phyloP scores from a whole-genome alignment of 2,329 filamentous ascomycete species.

The Bretziella fagacearum region DNA sequence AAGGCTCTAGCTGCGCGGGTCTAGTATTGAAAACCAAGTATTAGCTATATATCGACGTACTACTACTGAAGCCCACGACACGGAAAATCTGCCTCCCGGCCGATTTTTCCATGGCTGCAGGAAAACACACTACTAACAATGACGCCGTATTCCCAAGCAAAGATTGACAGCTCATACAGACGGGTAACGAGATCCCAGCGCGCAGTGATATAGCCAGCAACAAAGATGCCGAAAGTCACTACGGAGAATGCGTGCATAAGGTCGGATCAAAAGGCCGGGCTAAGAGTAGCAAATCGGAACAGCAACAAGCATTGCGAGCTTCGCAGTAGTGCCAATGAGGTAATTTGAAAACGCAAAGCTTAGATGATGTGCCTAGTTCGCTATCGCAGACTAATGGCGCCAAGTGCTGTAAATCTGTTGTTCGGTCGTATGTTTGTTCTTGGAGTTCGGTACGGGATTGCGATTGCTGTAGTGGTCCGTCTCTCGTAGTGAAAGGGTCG shows the following conservation, averaged over 20 bases:
- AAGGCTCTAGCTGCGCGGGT: constrained; percentile 14
- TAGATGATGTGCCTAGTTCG: neutral
- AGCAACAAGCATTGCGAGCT: constrained; percentile 9
- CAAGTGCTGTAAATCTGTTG: too few relatives aligned
- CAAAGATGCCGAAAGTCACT: constrained; percentile 92
- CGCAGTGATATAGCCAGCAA: constrained; percentile 98
- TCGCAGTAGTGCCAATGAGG: neutral
- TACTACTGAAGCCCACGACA: neutral
- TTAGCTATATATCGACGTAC: constrained; percentile 5
- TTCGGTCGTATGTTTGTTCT: too few relatives aligned
- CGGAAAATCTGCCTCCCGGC: neutral
- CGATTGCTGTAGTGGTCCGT: neutral
- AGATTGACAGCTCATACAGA: constrained; percentile 90
- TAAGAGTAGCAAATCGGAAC: constrained; percentile 3
- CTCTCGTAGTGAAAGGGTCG: neutral
- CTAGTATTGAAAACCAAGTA: neutral
- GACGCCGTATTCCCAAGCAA: constrained; percentile 97
- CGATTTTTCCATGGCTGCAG: neutral
- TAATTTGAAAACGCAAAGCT: neutral
- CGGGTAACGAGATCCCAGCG: constrained; percentile 96
- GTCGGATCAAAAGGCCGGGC: constrained; percentile 21
- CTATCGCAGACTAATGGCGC: too few relatives aligned
- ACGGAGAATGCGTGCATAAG: constrained; percentile 97
- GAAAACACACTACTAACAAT: constrained; percentile 44
- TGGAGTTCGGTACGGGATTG: too few relatives aligned